These are phyloP conservation scores for Draba incana DNA, from an alignment of 345 rosid species.

Conservation along the genomic window DNA sequence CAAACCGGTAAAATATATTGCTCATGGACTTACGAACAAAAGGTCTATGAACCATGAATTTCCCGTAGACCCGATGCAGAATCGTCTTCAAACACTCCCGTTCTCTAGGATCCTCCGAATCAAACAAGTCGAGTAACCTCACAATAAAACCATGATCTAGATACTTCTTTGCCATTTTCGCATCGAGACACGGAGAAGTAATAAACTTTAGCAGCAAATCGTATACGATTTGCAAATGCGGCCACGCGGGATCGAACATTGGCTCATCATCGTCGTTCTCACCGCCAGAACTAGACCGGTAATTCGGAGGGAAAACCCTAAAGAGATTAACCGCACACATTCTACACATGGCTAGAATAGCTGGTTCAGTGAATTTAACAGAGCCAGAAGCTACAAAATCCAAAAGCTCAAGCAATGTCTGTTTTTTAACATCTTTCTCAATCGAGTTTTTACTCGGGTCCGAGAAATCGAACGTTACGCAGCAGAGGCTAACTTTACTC, in stretches of 20 bases:
- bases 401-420: constrained; percentile 72
- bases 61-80: constrained; percentile 75
- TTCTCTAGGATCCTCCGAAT: constrained; percentile 87
- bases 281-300: constrained; percentile 48
- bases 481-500: constrained; percentile 89
- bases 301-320: constrained; percentile 74
- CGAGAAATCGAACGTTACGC: constrained; percentile 80
- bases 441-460: constrained; percentile 65
- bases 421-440: constrained; percentile 83
- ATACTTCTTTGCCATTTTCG: constrained; percentile 77
- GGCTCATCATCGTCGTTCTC: constrained; percentile 82
- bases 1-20: constrained; percentile 73
- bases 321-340: constrained; percentile 88
- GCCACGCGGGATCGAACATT: constrained; percentile 83
- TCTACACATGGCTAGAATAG: constrained; percentile 76
- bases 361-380: constrained; percentile 71
- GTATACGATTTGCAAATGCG: constrained; percentile 83
- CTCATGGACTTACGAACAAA: constrained; percentile 77
- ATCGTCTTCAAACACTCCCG: constrained; percentile 79
- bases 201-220: constrained; percentile 79
- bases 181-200: constrained; percentile 69
- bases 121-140: constrained; percentile 78
- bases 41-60: constrained; percentile 91
- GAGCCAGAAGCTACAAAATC: constrained; percentile 73
- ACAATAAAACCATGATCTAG: constrained; percentile 77